phyloP scores from a whole-genome alignment of 768 basidiomycete species.

The Pleurotus sapidus region DNA sequence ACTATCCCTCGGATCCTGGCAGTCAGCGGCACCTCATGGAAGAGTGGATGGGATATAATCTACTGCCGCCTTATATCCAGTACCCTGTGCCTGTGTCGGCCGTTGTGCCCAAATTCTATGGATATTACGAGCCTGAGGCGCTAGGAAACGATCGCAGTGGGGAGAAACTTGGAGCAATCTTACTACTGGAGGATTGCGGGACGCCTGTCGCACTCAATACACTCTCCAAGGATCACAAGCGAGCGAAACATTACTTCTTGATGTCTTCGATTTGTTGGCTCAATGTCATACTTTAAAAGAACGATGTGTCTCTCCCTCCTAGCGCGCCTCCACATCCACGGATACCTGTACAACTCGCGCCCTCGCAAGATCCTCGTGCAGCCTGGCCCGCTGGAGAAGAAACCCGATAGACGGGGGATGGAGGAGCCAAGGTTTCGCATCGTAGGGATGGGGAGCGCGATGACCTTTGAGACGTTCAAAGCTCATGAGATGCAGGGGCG shows the following conservation, averaged over 20 bases:
- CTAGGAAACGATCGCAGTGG: background rate
- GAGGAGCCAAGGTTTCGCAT: conserved; percentile 31
- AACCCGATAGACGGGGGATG: conserved; percentile 9
- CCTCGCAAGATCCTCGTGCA: conserved; percentile 43
- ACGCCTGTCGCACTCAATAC: conserved; percentile 20
- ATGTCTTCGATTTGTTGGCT: background rate
- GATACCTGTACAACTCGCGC: conserved; percentile 39
- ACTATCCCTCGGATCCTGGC: background rate
- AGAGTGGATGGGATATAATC: conserved; percentile 31
- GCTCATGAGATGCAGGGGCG: too few species aligned
- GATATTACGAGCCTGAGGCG: conserved; percentile 35
- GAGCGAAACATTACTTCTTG: background rate
- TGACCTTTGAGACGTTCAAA: background rate
- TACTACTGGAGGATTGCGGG: conserved; percentile 49
- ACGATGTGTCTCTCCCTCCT: conserved; percentile 27
- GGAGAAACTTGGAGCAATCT: conserved; percentile 32
- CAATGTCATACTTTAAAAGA: conserved; percentile 5
- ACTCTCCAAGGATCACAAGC: conserved; percentile 19
- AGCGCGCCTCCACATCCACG: conserved; percentile 35
- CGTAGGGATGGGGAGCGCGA: conserved; percentile 33
- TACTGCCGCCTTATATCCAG: conserved; percentile 19
- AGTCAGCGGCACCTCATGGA: conserved; percentile 26
- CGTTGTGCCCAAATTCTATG: conserved; percentile 48
- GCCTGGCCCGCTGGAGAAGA: conserved; percentile 30
- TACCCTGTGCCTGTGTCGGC: conserved; percentile 34